Conservation (phyloP, 176 grass and related monocot species). For the Zea mays region Zm-B73-REFERENCE-NAM-5.0 NC_050096.1:39846001-39846500, state of each 20-base stretch:
- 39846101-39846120: slow-evolving; percentile 26
- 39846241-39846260: not conserved
- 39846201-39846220: not conserved
- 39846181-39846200: slow-evolving; percentile 63
- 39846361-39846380: not conserved
- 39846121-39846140: slow-evolving; percentile 65
- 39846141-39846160: slow-evolving; percentile 83
- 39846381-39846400: too few species aligned
- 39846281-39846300: not conserved
- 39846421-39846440: not conserved
- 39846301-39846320: slow-evolving; percentile 41
- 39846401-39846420: not conserved
- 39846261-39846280: not conserved
- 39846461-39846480: not conserved
- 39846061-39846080: slow-evolving; percentile 56
- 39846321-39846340: slow-evolving; percentile 60
- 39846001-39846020: slow-evolving; percentile 24
- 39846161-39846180: slow-evolving; percentile 96
- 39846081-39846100: slow-evolving; percentile 58
- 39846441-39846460: not conserved
- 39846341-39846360: too few species aligned
- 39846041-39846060: slow-evolving; percentile 29
- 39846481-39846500: not conserved
- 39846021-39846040: not conserved
- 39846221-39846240: slow-evolving; percentile 4